Evolutionary conservation across 1,139 yeast species (phyloP), one percentile per base, ranked within the genome.

Genomic region (Geotrichum cucujoidarum): DNA sequence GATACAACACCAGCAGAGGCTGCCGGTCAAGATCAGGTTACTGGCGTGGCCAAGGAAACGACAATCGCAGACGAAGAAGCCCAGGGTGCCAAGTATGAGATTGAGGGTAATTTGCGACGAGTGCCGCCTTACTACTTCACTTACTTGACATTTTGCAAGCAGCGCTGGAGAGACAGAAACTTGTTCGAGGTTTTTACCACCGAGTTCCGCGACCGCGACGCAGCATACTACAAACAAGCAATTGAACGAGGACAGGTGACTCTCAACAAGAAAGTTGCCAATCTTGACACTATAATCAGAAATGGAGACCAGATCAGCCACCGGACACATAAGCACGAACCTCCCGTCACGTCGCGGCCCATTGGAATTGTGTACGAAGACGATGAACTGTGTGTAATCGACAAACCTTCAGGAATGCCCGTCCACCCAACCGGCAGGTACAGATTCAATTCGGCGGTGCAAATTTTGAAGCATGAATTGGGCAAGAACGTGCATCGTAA

Each of bases 351-450:
- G 1, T 78, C 90, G 0, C 71, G 79, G 46, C 77, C 78, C 0
- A 82, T 92, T 40, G 76, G 75, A 49, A 81, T 88, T 36, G 90
- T 92, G 0, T 79, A 75, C 61, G 90, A 89, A 61, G 83, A 88
- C 62, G 92, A 85, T 16, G 78, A 85, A 45, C 67, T 89, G 30
- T 74, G 92, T 6, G 96, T 86, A 1, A 84, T 94, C 25, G 95
- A 92, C 64, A 92, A 92, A 58, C 98, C 99, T 0, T 78, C 95
- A 2, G 97, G 98, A 0, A 78, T 92, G 3, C 97, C 99, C 0
- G 97, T 84, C 1, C 98, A 92, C 64, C 98, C 99, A 1, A 85
- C 97, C 0, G 99, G 98, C 0, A 71, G 97, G 51, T 92, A 82
- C 67, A 72, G 95, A 52, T 88, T 78, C 67, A 92, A 92, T 63